Conservation (phyloP, 1,284 basidiomycete genomes). For the Caloboletus firmus region DNA sequence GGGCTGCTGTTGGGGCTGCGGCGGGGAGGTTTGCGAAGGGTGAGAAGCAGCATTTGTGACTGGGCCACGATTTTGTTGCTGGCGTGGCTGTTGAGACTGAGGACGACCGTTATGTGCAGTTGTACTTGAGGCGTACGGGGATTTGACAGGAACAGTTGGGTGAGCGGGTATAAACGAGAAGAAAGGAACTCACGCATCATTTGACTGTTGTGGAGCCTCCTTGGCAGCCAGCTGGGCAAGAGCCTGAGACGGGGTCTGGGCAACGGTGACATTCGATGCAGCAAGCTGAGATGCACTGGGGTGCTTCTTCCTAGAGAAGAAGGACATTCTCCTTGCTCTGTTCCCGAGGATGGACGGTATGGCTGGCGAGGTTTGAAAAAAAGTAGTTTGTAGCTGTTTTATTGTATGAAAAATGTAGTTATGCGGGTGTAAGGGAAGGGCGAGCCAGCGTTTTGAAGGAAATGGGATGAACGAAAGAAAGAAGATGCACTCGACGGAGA, state of each 20-base stretch:
- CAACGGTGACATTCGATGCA: conserved; percentile 49
- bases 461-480: conserved; percentile 10
- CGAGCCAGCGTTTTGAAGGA: conserved; percentile 29
- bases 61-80: conserved; percentile 28
- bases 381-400: conserved; percentile 15
- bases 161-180: conserved; percentile 10
- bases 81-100: conserved; percentile 38
- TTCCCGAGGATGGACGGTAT: conserved; percentile 57
- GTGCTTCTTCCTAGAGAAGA: conserved; percentile 84
- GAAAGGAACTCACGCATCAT: conserved; percentile 43
- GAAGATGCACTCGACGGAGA: conserved; percentile 11
- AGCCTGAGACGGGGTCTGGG: conserved; percentile 63
- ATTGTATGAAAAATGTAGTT: conserved; percentile 12
- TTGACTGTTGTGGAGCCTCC: conserved; percentile 28
- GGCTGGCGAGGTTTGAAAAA: conserved; percentile 38
- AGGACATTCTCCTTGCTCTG: conserved; percentile 78
- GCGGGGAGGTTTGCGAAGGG: conserved; percentile 27
- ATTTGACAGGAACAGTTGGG: conserved; percentile 5
- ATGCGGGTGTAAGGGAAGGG: conserved; percentile 10
- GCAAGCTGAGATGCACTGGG: conserved; percentile 41
- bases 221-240: conserved; percentile 54
- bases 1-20: conserved; percentile 26
- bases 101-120: conserved; percentile 24
- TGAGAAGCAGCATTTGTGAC: conserved; percentile 26
- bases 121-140: conserved; percentile 17